A percentile compares a stretch with the other conserved stretches of the same genome.
phyloP scores from a whole-genome alignment of 768 basidiomycete species.

The Suillus paluster region DNA sequence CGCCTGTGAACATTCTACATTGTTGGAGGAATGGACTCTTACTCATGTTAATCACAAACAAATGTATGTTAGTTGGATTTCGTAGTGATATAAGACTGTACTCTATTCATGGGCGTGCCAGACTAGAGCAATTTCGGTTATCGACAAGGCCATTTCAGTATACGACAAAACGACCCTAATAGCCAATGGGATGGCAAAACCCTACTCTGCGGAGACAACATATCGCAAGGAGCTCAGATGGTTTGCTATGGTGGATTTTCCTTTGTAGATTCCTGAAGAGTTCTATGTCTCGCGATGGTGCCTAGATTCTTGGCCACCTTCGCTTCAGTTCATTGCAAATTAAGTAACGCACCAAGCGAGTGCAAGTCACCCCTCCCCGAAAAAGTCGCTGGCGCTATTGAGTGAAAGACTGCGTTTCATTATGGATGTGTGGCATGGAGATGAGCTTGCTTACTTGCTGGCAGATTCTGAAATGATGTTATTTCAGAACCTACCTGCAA shows the following conservation, averaged over 20 bases:
- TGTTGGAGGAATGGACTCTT: not conserved
- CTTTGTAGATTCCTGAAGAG: not conserved
- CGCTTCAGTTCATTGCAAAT: not conserved
- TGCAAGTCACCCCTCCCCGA: not conserved
- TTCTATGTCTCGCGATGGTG: not conserved
- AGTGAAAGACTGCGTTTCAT: too few relatives aligned
- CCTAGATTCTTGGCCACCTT: not conserved
- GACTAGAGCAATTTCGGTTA: not conserved
- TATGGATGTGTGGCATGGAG: too few relatives aligned
- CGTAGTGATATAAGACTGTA: not conserved
- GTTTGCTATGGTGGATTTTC: not conserved
- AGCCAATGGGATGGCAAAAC: not conserved
- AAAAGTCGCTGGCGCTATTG: too few relatives aligned
- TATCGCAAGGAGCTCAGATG: not conserved
- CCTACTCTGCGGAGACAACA: not conserved
- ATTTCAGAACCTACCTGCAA: too few relatives aligned
- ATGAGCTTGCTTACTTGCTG: too few relatives aligned
- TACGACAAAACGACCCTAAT: not conserved
- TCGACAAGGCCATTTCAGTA: not conserved
- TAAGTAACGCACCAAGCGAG: not conserved
- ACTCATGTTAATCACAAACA: not conserved
- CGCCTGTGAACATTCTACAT: not conserved
- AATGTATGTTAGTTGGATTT: not conserved
- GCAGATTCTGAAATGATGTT: too few relatives aligned
- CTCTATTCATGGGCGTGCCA: not conserved